These are phyloP conservation scores for Ophiostoma perfectum DNA, from an alignment of 2,329 filamentous ascomycete species.

Conservation along the genomic window DNA sequence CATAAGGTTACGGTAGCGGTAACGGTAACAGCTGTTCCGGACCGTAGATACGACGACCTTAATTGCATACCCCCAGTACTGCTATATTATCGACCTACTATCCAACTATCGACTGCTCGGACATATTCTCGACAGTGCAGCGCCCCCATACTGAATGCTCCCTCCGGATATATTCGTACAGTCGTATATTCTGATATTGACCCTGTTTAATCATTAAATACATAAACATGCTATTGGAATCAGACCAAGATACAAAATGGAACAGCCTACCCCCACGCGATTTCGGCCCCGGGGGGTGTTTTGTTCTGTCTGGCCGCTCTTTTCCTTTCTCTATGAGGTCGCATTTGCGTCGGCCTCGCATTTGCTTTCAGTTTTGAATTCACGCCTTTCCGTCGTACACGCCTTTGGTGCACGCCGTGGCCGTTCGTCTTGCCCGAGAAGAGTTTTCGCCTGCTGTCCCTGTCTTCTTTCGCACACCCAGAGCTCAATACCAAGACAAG, in stretches of 20 bases:
- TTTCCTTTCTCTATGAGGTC: not conserved
- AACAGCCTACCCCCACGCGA: not conserved
- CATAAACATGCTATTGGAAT: not conserved
- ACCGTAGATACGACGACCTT: not conserved
- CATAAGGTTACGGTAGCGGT: not conserved
- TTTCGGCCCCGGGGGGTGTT: not conserved
- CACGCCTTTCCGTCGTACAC: not conserved
- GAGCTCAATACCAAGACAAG: not conserved
- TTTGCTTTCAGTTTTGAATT: not conserved
- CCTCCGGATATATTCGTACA: not conserved
- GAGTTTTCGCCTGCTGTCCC: not conserved
- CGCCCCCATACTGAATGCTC: not conserved
- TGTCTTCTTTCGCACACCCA: too few relatives aligned
- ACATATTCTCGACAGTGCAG: not conserved
- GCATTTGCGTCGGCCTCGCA: not conserved
- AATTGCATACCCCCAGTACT: not conserved
- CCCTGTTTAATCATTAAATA: too few relatives aligned
- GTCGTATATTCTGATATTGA: not conserved
- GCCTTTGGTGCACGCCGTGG: not conserved
- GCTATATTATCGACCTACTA: too few relatives aligned
- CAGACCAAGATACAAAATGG: not conserved
- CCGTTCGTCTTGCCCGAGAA: not conserved
- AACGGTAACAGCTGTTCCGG: conserved; percentile 4
- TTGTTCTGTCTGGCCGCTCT: not conserved
- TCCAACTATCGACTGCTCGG: too few relatives aligned